These are phyloP conservation scores for Candida vartiovaarae DNA, from an alignment of 805 yeast species.

Conservation along the genomic window DNA sequence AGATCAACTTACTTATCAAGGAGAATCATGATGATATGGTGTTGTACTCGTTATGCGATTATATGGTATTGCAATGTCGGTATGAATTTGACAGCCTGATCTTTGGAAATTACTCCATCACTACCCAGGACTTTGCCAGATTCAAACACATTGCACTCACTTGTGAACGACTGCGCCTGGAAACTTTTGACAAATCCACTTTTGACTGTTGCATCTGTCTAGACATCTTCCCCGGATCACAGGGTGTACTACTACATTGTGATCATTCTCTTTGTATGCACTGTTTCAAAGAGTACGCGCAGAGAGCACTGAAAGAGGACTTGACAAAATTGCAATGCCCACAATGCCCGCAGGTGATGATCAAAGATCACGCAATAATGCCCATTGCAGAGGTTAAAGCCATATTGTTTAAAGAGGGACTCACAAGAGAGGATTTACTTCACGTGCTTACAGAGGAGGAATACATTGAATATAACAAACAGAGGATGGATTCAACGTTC, in stretches of 20 bases:
- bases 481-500: constrained; percentile 34
- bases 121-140: background rate
- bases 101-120: background rate
- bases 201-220: constrained; percentile 54
- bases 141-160: constrained; percentile 10
- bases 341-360: constrained; percentile 29
- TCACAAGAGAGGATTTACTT: constrained; percentile 30
- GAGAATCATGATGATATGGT: constrained; percentile 5
- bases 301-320: constrained; percentile 2
- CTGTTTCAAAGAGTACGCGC: constrained; percentile 39
- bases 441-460: constrained; percentile 24
- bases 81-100: background rate
- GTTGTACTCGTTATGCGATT: background rate
- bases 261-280: constrained; percentile 41
- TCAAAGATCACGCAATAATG: constrained; percentile 16
- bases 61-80: background rate
- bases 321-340: constrained; percentile 48
- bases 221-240: constrained; percentile 37
- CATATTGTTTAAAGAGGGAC: constrained; percentile 34
- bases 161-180: constrained; percentile 18
- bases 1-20: background rate
- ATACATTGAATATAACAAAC: constrained; percentile 31
- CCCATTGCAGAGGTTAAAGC: constrained; percentile 28
- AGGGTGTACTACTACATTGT: constrained; percentile 34
- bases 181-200: constrained; percentile 29